Conservation (phyloP, 257 asterid species). For the Leonotis leonurus region DNA sequence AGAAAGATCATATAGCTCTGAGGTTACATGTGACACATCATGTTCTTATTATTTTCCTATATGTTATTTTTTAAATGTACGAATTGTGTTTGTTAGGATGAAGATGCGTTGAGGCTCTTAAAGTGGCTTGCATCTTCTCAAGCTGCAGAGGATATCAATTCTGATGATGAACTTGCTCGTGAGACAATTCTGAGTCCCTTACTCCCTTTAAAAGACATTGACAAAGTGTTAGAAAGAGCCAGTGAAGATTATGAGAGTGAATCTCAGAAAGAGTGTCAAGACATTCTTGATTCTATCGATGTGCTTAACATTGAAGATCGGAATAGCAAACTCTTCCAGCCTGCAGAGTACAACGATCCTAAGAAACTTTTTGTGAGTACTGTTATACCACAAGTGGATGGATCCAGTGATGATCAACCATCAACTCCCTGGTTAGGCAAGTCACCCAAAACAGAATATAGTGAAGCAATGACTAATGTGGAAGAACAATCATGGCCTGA, state of each 20-base stretch:
- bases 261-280: conserved; percentile 97
- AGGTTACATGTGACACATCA: neutral
- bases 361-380: conserved; percentile 25
- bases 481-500: conserved; percentile 22
- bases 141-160: conserved; percentile 89
- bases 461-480: conserved; percentile 27
- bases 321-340: conserved; percentile 23
- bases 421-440: conserved; percentile 31
- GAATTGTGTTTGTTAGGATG: conserved; percentile 45
- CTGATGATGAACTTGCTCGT: conserved; percentile 90
- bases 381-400: conserved; percentile 74
- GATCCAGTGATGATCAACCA: conserved; percentile 53
- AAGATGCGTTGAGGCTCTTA: conserved; percentile 72
- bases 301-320: conserved; percentile 37
- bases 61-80: conserved; percentile 5
- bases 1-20: neutral
- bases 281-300: conserved; percentile 87
- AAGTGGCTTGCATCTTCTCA: conserved; percentile 99
- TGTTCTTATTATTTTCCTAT: neutral
- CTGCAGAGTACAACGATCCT: conserved; percentile 24
- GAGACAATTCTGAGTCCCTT: conserved; percentile 77
- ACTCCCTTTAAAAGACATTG: conserved; percentile 54
- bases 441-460: conserved; percentile 28
- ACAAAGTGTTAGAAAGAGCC: conserved; percentile 76
- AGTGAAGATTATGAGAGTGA: conserved; percentile 68